Base-by-base conservation (phyloP, 345 rosid genomes). In the Chamaenerion angustifolium region DNA sequence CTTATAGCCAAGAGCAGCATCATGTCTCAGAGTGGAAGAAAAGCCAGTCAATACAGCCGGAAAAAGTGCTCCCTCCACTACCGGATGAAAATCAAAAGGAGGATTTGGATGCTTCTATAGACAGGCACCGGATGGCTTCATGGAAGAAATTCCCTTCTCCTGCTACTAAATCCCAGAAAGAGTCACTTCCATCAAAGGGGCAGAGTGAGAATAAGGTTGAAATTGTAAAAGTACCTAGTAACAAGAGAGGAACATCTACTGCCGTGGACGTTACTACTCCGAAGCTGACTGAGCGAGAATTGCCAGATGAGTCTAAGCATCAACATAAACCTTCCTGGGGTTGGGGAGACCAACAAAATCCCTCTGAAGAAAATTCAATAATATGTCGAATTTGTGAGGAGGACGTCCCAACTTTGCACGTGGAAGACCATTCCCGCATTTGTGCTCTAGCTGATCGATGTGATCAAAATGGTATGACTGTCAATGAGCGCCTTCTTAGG, bases 311-410 rank as follows among this genome's bases (percentile, higher is more conserved):
- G 45, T 62, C 81, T n/a, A 93, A 79, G 83, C 95, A 93, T 68
- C 88, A 76, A 61, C 92, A 78, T 64, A 85, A 81, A 70, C 56
- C 57, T 63, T 88, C 97, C 71, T 93, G 97, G 99, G 97, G 99
- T 74, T 88, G 99, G 97, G 88, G 84, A 42, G 94, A 88, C 52
- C 95, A 78, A 47, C 79, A 75, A 42, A 74, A 59, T 67, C 49
- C 65, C 58, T 60, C 78, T 27, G 96, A 88, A 48, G 99, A 88
- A 48, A 75, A 67, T 66, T 82, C 94, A 59, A 93, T 93, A 53
- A 88, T 93, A 61, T 93, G 99, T 55, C 90, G 99, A 56, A 93
- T 93, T 65, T 93, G 99, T 43, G 97, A 85, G 75, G 97, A 88
- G 78, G 95, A 88, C 65, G 95, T 93, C 65, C 83, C 81, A 40